Percentiles rank a stretch among this genome's conserved stretches.
phyloP scores from a whole-genome alignment of 176 grass and related monocot species.

The Eleusine coracana region DNA sequence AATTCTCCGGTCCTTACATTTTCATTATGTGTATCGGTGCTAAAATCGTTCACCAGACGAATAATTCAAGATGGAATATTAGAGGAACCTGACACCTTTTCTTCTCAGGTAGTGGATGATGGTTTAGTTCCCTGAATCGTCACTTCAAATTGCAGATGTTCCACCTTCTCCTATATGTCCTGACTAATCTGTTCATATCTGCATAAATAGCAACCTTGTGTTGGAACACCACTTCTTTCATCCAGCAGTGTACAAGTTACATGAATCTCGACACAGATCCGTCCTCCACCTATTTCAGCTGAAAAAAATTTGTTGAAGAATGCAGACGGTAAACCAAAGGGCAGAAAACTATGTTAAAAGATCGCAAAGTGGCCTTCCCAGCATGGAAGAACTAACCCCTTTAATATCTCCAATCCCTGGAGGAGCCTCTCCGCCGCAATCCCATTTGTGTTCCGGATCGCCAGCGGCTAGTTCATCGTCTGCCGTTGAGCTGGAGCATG shows the following conservation, averaged over 20 bases:
- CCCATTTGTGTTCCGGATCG: too few relatives aligned
- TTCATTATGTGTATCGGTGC: not conserved
- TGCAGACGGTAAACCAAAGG: not conserved
- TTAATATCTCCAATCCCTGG: too few relatives aligned
- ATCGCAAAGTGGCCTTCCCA: not conserved
- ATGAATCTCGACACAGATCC: not conserved
- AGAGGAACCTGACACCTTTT: conserved; percentile 48
- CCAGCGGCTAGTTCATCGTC: too few relatives aligned
- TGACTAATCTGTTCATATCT: not conserved
- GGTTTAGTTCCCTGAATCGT: not conserved
- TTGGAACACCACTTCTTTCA: not conserved
- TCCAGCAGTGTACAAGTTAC: not conserved
- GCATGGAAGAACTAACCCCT: too few relatives aligned
- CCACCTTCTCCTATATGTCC: not conserved
- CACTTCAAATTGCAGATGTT: not conserved
- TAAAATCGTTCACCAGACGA: not conserved
- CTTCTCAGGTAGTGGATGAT: not conserved
- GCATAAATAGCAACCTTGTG: not conserved
- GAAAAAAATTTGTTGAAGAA: not conserved
- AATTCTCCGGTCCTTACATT: not conserved
- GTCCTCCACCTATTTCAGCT: not conserved
- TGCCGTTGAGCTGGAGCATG: too few relatives aligned
- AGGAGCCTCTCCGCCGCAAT: too few relatives aligned
- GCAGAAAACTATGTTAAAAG: not conserved
- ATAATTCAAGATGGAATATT: conserved; percentile 48